Percentiles rank a stretch among this genome's conserved stretches.
These are phyloP conservation scores for Calonectria honghensis DNA, from an alignment of 2,329 filamentous ascomycete genomes.

Conservation along the genomic window DNA sequence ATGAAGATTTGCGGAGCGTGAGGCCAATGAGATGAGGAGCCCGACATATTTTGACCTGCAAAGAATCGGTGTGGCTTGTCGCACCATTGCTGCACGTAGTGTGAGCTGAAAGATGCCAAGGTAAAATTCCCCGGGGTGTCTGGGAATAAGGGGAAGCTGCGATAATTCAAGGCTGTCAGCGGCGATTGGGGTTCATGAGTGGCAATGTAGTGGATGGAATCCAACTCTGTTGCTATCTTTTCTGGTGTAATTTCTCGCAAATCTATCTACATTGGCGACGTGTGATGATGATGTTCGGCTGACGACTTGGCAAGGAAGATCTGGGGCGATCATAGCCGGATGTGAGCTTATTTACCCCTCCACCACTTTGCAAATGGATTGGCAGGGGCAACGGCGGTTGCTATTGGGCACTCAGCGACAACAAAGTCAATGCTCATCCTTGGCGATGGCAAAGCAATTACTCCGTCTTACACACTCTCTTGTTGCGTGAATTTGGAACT, in stretches of 20 bases:
- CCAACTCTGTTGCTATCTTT: neutral
- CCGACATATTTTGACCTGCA: neutral
- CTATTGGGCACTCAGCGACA: neutral
- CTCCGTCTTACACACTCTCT: constrained; percentile 8
- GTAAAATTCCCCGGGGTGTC: too few species aligned
- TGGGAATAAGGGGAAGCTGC: neutral
- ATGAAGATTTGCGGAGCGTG: neutral
- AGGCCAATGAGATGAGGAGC: neutral
- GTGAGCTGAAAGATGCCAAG: too few species aligned
- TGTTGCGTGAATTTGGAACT: neutral
- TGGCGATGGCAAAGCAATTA: neutral
- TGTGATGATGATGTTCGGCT: neutral
- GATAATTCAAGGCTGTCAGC: neutral
- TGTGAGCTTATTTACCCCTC: neutral
- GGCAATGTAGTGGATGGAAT: neutral
- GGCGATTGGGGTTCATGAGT: neutral
- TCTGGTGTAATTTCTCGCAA: neutral
- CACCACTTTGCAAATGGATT: neutral
- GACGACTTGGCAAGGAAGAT: neutral
- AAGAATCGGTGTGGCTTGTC: constrained; percentile 8
- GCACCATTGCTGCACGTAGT: neutral
- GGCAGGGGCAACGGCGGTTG: neutral
- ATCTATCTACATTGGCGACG: neutral
- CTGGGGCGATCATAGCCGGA: neutral
- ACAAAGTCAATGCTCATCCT: neutral